phyloP scores from a whole-genome alignment of 2,329 filamentous ascomycete species.

The Scopulariopsis brevicaulis region DNA sequence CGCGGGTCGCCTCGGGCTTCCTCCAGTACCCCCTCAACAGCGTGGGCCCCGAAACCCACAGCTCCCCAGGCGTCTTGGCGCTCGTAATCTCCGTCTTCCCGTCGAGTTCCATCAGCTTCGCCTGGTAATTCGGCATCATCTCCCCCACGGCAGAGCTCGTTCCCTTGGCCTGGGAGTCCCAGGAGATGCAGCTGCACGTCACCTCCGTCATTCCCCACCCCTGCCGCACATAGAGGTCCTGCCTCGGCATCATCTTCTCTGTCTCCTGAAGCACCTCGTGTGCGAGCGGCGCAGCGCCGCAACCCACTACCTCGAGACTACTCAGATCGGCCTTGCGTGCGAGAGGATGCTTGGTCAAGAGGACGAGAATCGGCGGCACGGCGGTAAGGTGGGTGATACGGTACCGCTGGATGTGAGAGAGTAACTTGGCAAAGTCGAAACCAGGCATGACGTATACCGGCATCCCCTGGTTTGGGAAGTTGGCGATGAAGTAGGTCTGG shows the following conservation, averaged over 20 bases:
- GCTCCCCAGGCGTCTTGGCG: conserved; percentile 49
- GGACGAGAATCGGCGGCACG: conserved; percentile 67
- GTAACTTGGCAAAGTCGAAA: conserved; percentile 65
- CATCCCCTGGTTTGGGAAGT: conserved; percentile 39
- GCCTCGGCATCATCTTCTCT: conserved; percentile 38
- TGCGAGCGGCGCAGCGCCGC: conserved; percentile 59
- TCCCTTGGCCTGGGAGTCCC: conserved; percentile 26
- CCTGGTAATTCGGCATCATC: conserved; percentile 56
- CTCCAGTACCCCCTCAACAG: conserved; percentile 70
- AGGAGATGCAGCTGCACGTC: conserved; percentile 60
- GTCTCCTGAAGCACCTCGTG: conserved; percentile 45
- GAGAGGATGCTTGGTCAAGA: conserved; percentile 60
- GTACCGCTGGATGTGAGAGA: conserved; percentile 55
- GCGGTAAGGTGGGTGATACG: conserved; percentile 54
- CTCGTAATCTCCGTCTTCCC: conserved; percentile 37
- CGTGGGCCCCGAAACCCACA: conserved; percentile 63
- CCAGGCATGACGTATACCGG: conserved; percentile 69
- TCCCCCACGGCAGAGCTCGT: conserved; percentile 50
- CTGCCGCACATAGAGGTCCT: conserved; percentile 35
- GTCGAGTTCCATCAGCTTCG: conserved; percentile 50
- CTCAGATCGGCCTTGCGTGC: conserved; percentile 57
- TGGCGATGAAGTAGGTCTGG: conserved; percentile 60
- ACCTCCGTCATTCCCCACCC: conserved; percentile 85
- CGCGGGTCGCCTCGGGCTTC: conserved; percentile 53
- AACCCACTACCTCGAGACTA: conserved; percentile 45